These are phyloP conservation scores for Rhodotorula toruloides DNA, from an alignment of 768 basidiomycete species.

Conservation along the genomic window DNA sequence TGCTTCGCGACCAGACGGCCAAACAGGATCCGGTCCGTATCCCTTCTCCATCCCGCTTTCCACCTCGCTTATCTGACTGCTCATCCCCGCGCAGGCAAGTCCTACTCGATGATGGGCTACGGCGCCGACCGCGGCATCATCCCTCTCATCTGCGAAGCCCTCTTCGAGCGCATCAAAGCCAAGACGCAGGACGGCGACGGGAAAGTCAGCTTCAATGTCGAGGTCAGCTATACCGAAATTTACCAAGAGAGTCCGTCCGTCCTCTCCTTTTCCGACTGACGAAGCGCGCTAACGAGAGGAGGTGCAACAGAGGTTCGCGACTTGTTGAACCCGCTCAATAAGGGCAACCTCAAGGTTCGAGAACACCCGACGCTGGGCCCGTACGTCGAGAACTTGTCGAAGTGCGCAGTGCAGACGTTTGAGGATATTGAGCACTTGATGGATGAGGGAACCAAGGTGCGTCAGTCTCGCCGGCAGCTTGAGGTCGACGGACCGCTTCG, in stretches of 20 bases:
- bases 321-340: conserved; percentile 92
- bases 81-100: conserved; percentile 34
- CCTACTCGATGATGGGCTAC: conserved; percentile 52
- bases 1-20: conserved; percentile 33
- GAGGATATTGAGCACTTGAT: conserved; percentile 98
- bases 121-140: conserved; percentile 87
- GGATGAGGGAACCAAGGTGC: conserved; percentile 93
- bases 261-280: background rate
- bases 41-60: background rate
- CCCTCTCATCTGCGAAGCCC: conserved; percentile 85
- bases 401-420: conserved; percentile 82
- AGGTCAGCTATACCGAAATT: conserved; percentile 55
- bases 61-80: background rate
- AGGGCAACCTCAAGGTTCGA: conserved; percentile 89
- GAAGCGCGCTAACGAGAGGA: conserved; percentile 45
- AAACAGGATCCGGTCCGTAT: conserved; percentile 41
- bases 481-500: too few species aligned
- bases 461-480: background rate
- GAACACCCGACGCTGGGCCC: conserved; percentile 84
- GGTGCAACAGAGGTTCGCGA: conserved; percentile 67
- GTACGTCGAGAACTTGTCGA: conserved; percentile 97
- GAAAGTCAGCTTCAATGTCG: conserved; percentile 68
- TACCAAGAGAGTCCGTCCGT: conserved; percentile 66
- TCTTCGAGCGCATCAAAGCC: conserved; percentile 73
- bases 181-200: conserved; percentile 63